Percentiles rank a stretch among this genome's conserved stretches.
Evolutionary conservation across 2,329 filamentous ascomycete species (phyloP).

Genomic region (Graphiopsis chlorocephala): DNA sequence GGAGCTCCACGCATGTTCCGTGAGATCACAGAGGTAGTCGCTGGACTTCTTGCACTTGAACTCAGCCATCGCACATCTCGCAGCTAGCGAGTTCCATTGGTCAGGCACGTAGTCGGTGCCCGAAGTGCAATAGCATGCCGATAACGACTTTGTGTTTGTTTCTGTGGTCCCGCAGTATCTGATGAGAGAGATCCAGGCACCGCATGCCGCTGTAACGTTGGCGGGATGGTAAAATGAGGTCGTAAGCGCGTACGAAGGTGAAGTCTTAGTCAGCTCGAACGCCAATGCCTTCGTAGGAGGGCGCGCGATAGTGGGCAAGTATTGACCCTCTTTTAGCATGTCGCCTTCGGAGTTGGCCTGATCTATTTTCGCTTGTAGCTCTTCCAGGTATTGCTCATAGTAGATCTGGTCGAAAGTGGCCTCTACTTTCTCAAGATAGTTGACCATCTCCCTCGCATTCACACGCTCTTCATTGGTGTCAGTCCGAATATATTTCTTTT

Average conservation of each 20-base stretch:
- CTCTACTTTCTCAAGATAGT: not conserved
- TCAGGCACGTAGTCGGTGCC: not conserved
- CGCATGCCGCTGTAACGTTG: not conserved
- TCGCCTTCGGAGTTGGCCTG: not conserved
- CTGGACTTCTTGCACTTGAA: not conserved
- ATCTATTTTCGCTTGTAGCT: not conserved
- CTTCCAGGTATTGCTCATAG: not conserved
- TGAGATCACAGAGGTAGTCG: not conserved
- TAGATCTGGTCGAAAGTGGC: not conserved
- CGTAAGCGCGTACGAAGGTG: not conserved
- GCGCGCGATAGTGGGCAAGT: not conserved
- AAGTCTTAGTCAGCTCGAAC: not conserved
- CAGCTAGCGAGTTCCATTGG: not conserved
- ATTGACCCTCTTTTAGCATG: not conserved
- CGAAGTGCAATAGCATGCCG: not conserved
- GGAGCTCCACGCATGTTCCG: not conserved
- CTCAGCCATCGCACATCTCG: not conserved
- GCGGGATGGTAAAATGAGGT: not conserved
- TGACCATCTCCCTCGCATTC: not conserved
- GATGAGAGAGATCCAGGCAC: not conserved
- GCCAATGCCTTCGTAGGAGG: not conserved
- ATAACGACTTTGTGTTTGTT: not conserved
- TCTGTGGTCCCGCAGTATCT: not conserved
- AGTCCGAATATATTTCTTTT: not conserved
- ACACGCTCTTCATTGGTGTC: not conserved